A percentile compares a stretch with the other conserved stretches of the same genome.
phyloP scores from a whole-genome alignment of 2,329 filamentous ascomycete genomes.

The Lecanicillium sp. region DNA sequence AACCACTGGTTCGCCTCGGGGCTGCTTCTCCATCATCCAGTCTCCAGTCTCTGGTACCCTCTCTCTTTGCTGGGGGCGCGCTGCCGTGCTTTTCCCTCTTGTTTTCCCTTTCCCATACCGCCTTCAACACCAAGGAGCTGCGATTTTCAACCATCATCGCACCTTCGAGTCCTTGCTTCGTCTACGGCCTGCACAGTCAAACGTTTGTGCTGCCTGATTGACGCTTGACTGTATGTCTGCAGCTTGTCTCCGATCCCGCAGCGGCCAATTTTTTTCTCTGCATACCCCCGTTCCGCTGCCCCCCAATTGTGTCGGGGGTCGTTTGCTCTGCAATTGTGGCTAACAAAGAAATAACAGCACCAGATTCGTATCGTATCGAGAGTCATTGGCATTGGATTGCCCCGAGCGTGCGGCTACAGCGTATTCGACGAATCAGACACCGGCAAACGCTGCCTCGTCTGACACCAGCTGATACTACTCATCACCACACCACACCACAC shows the following conservation, averaged over 20 bases:
- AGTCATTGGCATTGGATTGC: conserved; percentile 4
- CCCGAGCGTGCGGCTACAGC: background rate
- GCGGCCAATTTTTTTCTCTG: background rate
- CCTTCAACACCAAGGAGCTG: conserved; percentile 3
- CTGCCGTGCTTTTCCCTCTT: background rate
- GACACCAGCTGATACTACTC: conserved; percentile 1
- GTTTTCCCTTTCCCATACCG: conserved; percentile 1
- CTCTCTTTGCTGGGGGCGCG: background rate
- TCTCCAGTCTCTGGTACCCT: too few species aligned
- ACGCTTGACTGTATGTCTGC: background rate
- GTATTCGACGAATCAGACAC: background rate
- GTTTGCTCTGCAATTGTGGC: conserved; percentile 1
- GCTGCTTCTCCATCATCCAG: conserved; percentile 3
- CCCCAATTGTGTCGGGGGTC: background rate
- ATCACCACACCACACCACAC: background rate
- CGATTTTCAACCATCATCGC: too few species aligned
- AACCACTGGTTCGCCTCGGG: background rate
- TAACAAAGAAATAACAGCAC: background rate
- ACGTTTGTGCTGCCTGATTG: background rate
- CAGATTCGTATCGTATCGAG: background rate
- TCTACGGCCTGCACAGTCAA: background rate
- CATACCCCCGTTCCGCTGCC: background rate
- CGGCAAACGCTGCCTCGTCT: conserved; percentile 2
- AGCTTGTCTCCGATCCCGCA: conserved; percentile 3
- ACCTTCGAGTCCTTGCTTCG: too few species aligned